phyloP scores from a whole-genome alignment of 352 stramenopile species.

The Pythium rhizo-oryzae region DNA sequence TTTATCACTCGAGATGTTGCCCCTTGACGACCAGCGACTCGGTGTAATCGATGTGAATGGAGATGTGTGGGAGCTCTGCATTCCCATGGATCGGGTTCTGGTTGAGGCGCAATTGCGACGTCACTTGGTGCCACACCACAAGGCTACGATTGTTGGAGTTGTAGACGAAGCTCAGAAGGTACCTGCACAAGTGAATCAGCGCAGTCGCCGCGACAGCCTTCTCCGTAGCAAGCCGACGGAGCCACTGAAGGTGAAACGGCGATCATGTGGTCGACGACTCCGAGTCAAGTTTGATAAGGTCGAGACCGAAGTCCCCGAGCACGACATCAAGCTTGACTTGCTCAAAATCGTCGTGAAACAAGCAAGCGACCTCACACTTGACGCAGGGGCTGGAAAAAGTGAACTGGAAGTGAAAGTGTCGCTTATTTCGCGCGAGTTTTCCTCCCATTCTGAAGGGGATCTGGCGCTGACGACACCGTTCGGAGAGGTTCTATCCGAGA shows the following conservation, averaged over 20 bases:
- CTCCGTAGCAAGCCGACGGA: constrained; percentile 25
- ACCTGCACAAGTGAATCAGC: constrained; percentile 12
- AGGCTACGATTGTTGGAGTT: constrained; percentile 31
- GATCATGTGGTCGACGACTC: constrained; percentile 19
- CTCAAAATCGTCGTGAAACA: constrained; percentile 49
- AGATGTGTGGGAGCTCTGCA: constrained; percentile 42
- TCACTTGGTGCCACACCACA: constrained; percentile 37
- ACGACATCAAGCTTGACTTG: constrained; percentile 51
- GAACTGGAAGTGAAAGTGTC: constrained; percentile 46
- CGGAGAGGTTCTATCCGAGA: constrained; percentile 37
- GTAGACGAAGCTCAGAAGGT: background rate
- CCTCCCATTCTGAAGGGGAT: constrained; percentile 25
- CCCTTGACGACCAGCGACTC: constrained; percentile 53
- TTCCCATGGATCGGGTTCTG: constrained; percentile 46
- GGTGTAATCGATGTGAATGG: constrained; percentile 37
- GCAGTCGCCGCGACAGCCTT: constrained; percentile 19
- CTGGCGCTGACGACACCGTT: constrained; percentile 40
- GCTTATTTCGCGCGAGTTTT: constrained; percentile 57
- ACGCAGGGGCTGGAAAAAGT: constrained; percentile 32
- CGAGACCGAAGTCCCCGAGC: constrained; percentile 23
- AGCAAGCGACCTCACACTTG: constrained; percentile 50
- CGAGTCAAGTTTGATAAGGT: constrained; percentile 23
- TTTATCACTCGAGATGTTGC: constrained; percentile 42
- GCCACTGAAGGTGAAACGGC: constrained; percentile 16
- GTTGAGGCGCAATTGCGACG: constrained; percentile 51